Conservation (phyloP, 177 flowering plant species). For the Vitis hybrid region DNA sequence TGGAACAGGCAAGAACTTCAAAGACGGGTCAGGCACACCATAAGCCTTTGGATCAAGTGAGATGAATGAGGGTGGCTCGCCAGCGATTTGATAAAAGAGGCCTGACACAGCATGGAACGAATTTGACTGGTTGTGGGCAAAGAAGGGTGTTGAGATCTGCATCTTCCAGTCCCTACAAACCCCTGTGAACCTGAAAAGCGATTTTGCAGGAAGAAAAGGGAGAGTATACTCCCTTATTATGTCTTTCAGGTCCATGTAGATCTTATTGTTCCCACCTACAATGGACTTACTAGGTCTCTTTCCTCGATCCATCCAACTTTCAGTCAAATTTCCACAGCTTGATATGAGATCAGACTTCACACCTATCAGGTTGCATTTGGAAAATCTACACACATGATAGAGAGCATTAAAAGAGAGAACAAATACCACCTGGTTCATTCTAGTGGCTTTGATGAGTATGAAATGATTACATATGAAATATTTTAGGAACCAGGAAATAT, state of each 20-base stretch:
- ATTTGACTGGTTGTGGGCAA: slow-evolving; percentile 48
- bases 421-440: background rate
- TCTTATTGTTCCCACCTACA: slow-evolving; percentile 11
- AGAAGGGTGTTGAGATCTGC: slow-evolving; percentile 40
- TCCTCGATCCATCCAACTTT: slow-evolving; percentile 21
- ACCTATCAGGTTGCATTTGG: no score
- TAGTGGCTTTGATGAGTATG: background rate
- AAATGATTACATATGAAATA: background rate
- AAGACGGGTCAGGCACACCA: slow-evolving; percentile 51
- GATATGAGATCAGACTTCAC: no score
- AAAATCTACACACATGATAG: background rate
- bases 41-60: slow-evolving; percentile 35
- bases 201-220: slow-evolving; percentile 48
- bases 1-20: slow-evolving; percentile 39
- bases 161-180: slow-evolving; percentile 57
- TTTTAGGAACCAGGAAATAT: background rate
- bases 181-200: slow-evolving; percentile 28
- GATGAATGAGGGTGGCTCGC: slow-evolving; percentile 25
- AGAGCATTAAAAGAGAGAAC: background rate
- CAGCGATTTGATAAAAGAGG: slow-evolving; percentile 27
- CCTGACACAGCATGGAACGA: slow-evolving; percentile 31
- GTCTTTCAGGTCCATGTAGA: slow-evolving; percentile 39
- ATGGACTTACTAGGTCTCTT: slow-evolving; percentile 6
- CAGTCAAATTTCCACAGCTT: background rate
- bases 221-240: slow-evolving; percentile 42